A percentile compares a stretch with the other conserved stretches of the same genome.
These are phyloP conservation scores for Balakata baccata DNA, from an alignment of 345 rosid species.

Conservation along the genomic window DNA sequence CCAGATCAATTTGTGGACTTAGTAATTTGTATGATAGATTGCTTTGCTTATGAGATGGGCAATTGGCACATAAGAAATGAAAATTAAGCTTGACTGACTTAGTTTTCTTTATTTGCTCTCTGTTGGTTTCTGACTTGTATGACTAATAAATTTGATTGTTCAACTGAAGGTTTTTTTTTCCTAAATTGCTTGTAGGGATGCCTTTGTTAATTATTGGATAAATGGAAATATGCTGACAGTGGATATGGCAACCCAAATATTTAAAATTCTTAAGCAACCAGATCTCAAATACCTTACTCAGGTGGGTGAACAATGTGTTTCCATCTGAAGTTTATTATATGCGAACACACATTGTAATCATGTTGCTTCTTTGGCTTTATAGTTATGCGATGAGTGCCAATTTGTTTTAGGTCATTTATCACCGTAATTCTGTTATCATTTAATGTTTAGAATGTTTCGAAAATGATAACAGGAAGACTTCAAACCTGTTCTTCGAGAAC, in stretches of 20 bases:
- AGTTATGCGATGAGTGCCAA: neutral
- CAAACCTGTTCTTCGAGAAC: conserved; percentile 74
- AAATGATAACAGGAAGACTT: conserved; percentile 67
- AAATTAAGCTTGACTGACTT: neutral
- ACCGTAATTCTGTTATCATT: neutral
- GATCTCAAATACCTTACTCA: conserved; percentile 61
- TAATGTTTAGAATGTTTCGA: conserved; percentile 8
- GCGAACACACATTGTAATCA: neutral
- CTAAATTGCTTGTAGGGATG: conserved; percentile 53
- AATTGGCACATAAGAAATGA: neutral
- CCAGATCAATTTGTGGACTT: too few species aligned
- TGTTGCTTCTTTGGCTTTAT: neutral
- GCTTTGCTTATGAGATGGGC: neutral
- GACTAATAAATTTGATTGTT: neutral
- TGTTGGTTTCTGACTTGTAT: neutral
- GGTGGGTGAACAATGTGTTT: conserved; percentile 35
- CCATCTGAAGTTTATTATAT: neutral
- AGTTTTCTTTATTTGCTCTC: neutral
- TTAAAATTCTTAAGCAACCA: conserved; percentile 65
- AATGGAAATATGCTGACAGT: conserved; percentile 66
- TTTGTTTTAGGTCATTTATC: neutral
- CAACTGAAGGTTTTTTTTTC: conserved; percentile 7
- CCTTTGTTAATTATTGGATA: conserved; percentile 78
- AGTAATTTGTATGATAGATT: neutral
- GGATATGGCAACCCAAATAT: conserved; percentile 79